A percentile compares a stretch with the other conserved stretches of the same genome.
Conservation (phyloP, 768 basidiomycete species). For the Mycena floridula region DNA sequence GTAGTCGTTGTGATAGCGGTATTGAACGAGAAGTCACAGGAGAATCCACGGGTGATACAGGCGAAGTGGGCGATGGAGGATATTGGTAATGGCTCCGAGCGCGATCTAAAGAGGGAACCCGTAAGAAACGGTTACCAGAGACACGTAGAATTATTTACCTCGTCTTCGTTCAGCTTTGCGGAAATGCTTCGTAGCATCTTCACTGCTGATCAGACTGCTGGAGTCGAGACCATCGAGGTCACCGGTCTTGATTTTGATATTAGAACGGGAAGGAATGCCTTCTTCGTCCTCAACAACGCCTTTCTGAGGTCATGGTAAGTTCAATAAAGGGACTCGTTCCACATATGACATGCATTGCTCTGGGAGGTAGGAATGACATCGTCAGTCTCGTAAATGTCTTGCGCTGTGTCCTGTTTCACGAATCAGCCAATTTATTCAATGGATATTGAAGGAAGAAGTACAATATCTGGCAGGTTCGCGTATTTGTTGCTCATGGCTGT, state of each 20-base stretch:
- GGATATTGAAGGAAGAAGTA: slow-evolving; percentile 30
- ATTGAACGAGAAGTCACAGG: slow-evolving; percentile 26
- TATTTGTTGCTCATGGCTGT: slow-evolving; percentile 67
- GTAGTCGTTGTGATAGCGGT: slow-evolving; percentile 54
- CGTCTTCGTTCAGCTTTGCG: slow-evolving; percentile 62
- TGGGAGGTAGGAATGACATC: slow-evolving; percentile 58
- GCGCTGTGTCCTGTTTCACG: slow-evolving; percentile 73
- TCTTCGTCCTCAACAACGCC: slow-evolving; percentile 70
- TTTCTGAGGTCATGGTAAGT: slow-evolving; percentile 31
- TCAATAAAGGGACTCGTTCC: background rate
- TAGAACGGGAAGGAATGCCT: slow-evolving; percentile 29
- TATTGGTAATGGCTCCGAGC: slow-evolving; percentile 60
- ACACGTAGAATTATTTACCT: too few species aligned
- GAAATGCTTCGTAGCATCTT: slow-evolving; percentile 68
- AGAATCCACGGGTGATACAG: slow-evolving; percentile 32
- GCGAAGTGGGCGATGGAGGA: slow-evolving; percentile 58
- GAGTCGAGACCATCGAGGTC: slow-evolving; percentile 61
- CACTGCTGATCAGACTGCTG: slow-evolving; percentile 53
- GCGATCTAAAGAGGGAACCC: slow-evolving; percentile 28
- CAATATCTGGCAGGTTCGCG: slow-evolving; percentile 88
- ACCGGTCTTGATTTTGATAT: slow-evolving; percentile 33
- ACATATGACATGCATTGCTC: slow-evolving; percentile 40
- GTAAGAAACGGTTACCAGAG: slow-evolving; percentile 1
- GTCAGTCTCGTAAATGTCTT: slow-evolving; percentile 89
- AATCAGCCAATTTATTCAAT: slow-evolving; percentile 4